Base-by-base conservation (phyloP, 2,329 filamentous ascomycete genomes). In the Monosporascus cannonballus region DNA sequence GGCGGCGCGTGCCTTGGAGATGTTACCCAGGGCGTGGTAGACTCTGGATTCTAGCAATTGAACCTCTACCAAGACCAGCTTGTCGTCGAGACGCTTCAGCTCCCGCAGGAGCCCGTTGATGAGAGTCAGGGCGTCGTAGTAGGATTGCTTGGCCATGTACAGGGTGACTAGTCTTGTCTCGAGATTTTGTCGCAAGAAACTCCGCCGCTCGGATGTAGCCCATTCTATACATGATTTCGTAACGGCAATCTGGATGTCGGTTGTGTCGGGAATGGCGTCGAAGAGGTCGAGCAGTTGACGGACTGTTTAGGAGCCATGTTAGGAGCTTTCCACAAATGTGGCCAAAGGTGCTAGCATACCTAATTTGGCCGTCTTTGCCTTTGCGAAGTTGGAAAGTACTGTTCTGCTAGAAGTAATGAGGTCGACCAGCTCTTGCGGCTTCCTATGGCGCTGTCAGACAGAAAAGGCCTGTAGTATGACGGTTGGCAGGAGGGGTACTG, bases 161-260 rank as follows among this genome's bases (percentile, higher is more conserved):
- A 99, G 86, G 50, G 84, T 81, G 51, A 99, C 94, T 53, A 99
- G 86, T 58, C 94, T 89, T 53, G 93, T 96, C 79, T 99, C 91
- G 68, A 99, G 90, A 73, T 96, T 96, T 77, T 99, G 94, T 62
- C 94, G 91, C 63, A 99, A 84, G 80, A 99, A 99, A 55, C 90
- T 90, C 68, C 94, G 88, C 64, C 92, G 89, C 77, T 97, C 91
- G 50, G 90, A 89, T 51, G 93, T 90, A 48, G 94, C 94, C 94
- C 94, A 99, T 76, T 97, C 93, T 84, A 99, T 99, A 77, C 91
- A 97, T 74, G 94, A 96, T 75, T 96, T 96, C 67, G 94, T 99
- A 65, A 96, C 90, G 70, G 86, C 77, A 71, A 96, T 91, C 76
- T 99, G 94, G 69, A 87, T 89, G 70, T 99, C 94, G 77, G 88